Percentiles rank a stretch among this genome's conserved stretches.
phyloP scores from a whole-genome alignment of 768 basidiomycete species.

The Xerocomellus intermedius region DNA sequence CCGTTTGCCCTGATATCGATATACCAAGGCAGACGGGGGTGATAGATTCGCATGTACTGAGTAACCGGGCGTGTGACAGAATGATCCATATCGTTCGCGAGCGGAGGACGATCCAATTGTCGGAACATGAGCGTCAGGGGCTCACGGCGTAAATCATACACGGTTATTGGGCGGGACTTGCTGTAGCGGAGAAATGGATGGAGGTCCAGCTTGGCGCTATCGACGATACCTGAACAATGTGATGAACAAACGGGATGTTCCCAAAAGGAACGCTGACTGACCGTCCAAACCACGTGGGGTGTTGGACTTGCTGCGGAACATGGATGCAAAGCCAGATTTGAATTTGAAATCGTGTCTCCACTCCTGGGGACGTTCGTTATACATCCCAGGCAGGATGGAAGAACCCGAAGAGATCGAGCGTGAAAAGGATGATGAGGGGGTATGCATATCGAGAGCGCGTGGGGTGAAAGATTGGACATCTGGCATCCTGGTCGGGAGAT shows the following conservation, averaged over 20 bases:
- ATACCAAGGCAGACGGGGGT: slow-evolving; percentile 63
- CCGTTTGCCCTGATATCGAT: slow-evolving; percentile 49
- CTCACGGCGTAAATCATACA: slow-evolving; percentile 50
- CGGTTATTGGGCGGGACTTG: slow-evolving; percentile 36
- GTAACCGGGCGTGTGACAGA: slow-evolving; percentile 53
- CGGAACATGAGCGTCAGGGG: slow-evolving; percentile 44
- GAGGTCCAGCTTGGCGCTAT: slow-evolving; percentile 28
- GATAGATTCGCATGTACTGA: slow-evolving; percentile 52
- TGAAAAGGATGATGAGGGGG: slow-evolving; percentile 26
- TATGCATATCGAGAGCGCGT: slow-evolving; percentile 20
- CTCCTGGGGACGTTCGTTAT: slow-evolving; percentile 24
- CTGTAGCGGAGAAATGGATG: slow-evolving; percentile 26
- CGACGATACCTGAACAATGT: slow-evolving; percentile 13
- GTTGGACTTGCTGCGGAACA: slow-evolving; percentile 26
- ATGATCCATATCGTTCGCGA: slow-evolving; percentile 51
- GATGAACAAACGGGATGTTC: neutral
- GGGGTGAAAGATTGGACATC: slow-evolving; percentile 15
- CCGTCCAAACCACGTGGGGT: slow-evolving; percentile 12
- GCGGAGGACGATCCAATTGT: slow-evolving; percentile 42
- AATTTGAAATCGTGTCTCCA: slow-evolving; percentile 35
- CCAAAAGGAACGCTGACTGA: slow-evolving; percentile 8
- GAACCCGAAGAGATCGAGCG: slow-evolving; percentile 14
- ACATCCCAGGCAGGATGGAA: slow-evolving; percentile 7
- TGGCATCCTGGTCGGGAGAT: slow-evolving; percentile 20
- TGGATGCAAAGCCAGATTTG: slow-evolving; percentile 29